phyloP scores from a whole-genome alignment of 192 early-diverging fungal genomes.

The Umbelopsis sp. region DNA sequence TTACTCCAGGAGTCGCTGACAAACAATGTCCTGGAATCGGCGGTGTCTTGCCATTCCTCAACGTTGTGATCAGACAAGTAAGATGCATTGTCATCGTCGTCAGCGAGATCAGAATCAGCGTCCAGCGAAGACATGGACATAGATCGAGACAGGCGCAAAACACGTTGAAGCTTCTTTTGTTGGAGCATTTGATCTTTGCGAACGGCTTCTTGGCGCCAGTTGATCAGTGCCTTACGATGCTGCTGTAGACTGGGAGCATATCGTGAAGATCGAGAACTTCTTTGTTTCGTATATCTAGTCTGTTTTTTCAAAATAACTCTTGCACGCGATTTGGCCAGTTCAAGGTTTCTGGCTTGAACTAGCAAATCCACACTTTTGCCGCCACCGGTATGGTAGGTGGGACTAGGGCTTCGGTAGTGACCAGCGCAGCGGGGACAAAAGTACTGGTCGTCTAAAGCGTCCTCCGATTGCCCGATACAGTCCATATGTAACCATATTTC shows the following conservation, averaged over 20 bases:
- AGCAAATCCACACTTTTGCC: constrained; percentile 13
- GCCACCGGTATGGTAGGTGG: background rate
- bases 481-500: constrained; percentile 72
- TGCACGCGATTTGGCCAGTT: background rate
- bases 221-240: background rate
- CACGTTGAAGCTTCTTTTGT: constrained; percentile 13
- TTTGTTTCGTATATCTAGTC: background rate
- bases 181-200: constrained; percentile 18
- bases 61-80: constrained; percentile 10
- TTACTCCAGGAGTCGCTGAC: constrained; percentile 12
- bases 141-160: constrained; percentile 18
- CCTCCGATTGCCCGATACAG: constrained; percentile 62
- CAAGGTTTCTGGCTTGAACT: constrained; percentile 16
- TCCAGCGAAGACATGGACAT: constrained; percentile 7
- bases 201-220: constrained; percentile 30
- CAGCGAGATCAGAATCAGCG: constrained; percentile 16
- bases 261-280: constrained; percentile 1
- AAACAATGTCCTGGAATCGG: constrained; percentile 6
- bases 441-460: constrained; percentile 59
- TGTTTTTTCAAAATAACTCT: background rate
- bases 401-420: constrained; percentile 26
- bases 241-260: background rate
- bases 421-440: constrained; percentile 58
- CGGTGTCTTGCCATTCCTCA: background rate
- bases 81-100: background rate